phyloP scores from a whole-genome alignment of 352 stramenopile species.

The Blastocystis sp. region DNA sequence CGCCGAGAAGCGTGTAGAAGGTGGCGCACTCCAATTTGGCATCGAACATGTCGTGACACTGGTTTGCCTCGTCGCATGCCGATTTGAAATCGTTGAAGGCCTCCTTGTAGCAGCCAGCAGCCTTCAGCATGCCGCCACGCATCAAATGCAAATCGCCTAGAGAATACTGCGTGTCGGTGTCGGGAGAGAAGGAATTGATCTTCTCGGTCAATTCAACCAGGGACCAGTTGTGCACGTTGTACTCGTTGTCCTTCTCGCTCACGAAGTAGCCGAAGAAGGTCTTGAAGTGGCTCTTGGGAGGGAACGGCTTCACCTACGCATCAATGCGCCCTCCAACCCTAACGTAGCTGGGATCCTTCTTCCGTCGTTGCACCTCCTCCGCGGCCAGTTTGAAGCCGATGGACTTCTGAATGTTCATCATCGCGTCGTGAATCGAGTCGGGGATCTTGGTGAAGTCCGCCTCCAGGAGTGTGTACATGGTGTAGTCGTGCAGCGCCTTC shows the following conservation, averaged over 20 bases:
- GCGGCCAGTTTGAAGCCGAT: conserved; percentile 6
- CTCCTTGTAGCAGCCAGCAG: neutral
- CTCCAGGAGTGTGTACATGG: conserved; percentile 26
- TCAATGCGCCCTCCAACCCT: neutral
- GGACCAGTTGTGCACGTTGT: conserved; percentile 11
- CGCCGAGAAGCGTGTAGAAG: neutral
- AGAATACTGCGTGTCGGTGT: neutral
- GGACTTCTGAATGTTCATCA: neutral
- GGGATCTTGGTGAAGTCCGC: neutral
- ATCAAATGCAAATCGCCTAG: conserved; percentile 39
- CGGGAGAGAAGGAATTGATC: conserved; percentile 7
- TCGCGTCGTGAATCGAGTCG: neutral
- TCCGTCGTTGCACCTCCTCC: neutral
- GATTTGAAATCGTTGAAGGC: conserved; percentile 7
- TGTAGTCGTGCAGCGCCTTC: conserved; percentile 40
- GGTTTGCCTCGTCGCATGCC: neutral
- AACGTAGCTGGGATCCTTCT: neutral
- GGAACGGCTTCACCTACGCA: neutral
- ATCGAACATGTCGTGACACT: conserved; percentile 8
- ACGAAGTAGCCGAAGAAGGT: conserved; percentile 1
- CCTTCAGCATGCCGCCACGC: conserved; percentile 36
- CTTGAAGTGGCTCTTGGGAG: conserved; percentile 3
- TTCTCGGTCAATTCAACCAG: neutral
- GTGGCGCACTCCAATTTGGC: neutral
- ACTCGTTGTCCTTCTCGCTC: neutral